A percentile compares a stretch with the other conserved stretches of the same genome.
These are phyloP conservation scores for Pythium aquatile DNA, from an alignment of 352 stramenopile genomes.

Conservation along the genomic window DNA sequence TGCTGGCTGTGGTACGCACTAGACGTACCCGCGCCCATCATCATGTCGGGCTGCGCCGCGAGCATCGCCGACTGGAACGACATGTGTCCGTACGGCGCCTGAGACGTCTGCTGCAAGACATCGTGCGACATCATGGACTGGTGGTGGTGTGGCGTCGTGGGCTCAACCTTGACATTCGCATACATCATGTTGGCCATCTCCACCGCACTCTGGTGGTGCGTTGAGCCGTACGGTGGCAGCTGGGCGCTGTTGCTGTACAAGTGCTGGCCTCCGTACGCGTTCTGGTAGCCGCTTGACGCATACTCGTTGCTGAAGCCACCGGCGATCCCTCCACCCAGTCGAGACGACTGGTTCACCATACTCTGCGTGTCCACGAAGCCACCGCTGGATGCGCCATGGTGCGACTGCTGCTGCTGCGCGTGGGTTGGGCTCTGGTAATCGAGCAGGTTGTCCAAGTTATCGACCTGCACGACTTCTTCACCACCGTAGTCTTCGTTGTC, in stretches of 20 bases:
- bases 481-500: constrained; percentile 83
- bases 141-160: constrained; percentile 19
- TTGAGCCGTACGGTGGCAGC: constrained; percentile 5
- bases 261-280: constrained; percentile 4
- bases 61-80: constrained; percentile 55
- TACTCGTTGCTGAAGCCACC: constrained; percentile 17
- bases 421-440: constrained; percentile 60
- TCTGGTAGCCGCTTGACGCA: constrained; percentile 18
- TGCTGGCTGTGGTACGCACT: constrained; percentile 10
- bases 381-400: constrained; percentile 17
- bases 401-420: constrained; percentile 12
- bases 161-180: constrained; percentile 37
- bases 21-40: constrained; percentile 26
- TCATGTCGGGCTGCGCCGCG: constrained; percentile 43
- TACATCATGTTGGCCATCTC: constrained; percentile 23
- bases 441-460: constrained; percentile 84
- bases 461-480: constrained; percentile 79
- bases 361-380: constrained; percentile 70
- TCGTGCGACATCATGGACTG: constrained; percentile 49
- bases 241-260: constrained; percentile 15
- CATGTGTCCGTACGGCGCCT: constrained; percentile 52
- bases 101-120: constrained; percentile 44
- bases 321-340: neutral
- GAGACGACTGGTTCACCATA: constrained; percentile 50
- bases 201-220: neutral